phyloP scores from a whole-genome alignment of 2,329 filamentous ascomycete genomes.

The Pyrenochaeta sp. region DNA sequence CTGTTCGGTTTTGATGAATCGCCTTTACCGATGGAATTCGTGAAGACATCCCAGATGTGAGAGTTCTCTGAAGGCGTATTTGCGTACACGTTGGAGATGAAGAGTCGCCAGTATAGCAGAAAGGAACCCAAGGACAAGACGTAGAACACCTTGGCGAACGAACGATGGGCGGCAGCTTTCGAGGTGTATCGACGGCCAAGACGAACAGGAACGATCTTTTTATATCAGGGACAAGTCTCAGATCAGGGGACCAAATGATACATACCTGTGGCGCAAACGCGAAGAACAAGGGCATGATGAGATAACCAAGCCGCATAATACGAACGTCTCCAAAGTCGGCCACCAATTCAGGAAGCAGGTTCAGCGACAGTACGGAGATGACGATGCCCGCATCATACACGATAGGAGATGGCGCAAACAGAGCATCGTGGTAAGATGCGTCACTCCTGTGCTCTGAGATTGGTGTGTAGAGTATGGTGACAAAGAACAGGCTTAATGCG shows the following conservation, averaged over 20 bases:
- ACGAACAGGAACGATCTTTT: conserved; percentile 53
- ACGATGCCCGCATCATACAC: conserved; percentile 54
- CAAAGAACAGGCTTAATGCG: conserved; percentile 69
- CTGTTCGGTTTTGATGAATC: conserved; percentile 45
- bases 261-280: conserved; percentile 45
- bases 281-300: conserved; percentile 42
- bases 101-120: conserved; percentile 56
- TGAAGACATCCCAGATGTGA: conserved; percentile 41
- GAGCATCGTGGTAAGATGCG: conserved; percentile 35
- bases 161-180: conserved; percentile 48
- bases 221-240: conserved; percentile 15
- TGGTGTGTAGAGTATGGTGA: conserved; percentile 65
- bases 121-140: conserved; percentile 55
- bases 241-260: not conserved
- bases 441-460: conserved; percentile 52
- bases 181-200: conserved; percentile 58
- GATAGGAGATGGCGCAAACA: conserved; percentile 43
- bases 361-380: conserved; percentile 56
- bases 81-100: conserved; percentile 53
- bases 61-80: conserved; percentile 59
- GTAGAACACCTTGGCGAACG: conserved; percentile 58
- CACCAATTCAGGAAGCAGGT: conserved; percentile 43
- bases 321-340: conserved; percentile 29
- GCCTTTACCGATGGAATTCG: conserved; percentile 54
- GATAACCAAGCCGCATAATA: conserved; percentile 33